phyloP scores from a whole-genome alignment of 495 filamentous ascomycete genomes.

The Aspergillus olivimuriae region DNA sequence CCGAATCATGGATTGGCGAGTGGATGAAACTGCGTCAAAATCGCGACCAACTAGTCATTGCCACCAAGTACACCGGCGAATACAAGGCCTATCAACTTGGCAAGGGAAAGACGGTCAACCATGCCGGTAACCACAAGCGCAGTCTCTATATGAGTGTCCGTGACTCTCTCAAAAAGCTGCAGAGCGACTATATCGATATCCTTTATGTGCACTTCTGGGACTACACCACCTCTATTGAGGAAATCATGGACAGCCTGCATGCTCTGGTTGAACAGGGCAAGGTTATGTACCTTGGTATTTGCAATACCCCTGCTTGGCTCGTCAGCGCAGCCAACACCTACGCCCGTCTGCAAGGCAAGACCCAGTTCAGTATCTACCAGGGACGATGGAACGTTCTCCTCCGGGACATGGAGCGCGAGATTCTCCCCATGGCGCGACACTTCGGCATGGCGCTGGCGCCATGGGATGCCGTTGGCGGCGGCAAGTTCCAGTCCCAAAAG shows the following conservation, averaged over 20 bases:
- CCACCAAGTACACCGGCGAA: conserved; percentile 59
- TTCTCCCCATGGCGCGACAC: conserved; percentile 49
- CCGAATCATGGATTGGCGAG: conserved; percentile 52
- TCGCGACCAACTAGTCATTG: conserved; percentile 63
- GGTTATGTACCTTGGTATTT: conserved; percentile 57
- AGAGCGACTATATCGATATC: conserved; percentile 60
- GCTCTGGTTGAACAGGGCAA: conserved; percentile 51
- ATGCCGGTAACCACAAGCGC: conserved; percentile 47
- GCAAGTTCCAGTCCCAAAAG: conserved; percentile 42
- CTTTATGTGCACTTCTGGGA: conserved; percentile 60
- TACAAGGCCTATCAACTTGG: conserved; percentile 24
- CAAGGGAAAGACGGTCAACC: conserved; percentile 45
- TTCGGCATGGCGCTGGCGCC: conserved; percentile 54
- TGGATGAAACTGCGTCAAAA: conserved; percentile 49
- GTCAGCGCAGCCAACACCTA: conserved; percentile 54
- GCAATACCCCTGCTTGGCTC: conserved; percentile 58
- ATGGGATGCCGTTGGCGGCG: conserved; percentile 47
- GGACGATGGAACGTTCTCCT: conserved; percentile 52
- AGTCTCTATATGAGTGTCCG: conserved; percentile 48
- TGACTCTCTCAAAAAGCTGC: conserved; percentile 51
- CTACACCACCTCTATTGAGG: conserved; percentile 49
- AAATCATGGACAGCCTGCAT: conserved; percentile 55
- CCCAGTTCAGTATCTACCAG: conserved; percentile 59
- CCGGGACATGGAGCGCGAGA: conserved; percentile 51
- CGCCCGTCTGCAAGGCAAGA: conserved; percentile 52